Evolutionary conservation across 2,329 filamentous ascomycete species (phyloP), one percentile per base, ranked within the genome.

Genomic region (Pseudocercospora crystallina): DNA sequence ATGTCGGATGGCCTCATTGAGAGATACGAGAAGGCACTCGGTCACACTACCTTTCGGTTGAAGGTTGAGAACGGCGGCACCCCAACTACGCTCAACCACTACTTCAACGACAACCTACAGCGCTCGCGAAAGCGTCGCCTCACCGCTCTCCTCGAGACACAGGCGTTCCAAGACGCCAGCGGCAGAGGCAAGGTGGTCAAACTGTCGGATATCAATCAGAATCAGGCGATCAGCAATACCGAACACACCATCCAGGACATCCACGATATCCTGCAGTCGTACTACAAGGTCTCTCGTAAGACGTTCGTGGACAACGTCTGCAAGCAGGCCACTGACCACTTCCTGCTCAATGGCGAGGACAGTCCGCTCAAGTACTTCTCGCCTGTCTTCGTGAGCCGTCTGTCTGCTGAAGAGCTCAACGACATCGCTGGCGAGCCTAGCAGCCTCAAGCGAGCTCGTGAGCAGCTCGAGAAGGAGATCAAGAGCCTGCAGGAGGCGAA

Each of bases 291-390:
- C 1, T 74, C 82, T 0, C 73, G 72, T 10, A 80, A 80, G 60
- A 77, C 83, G 0, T 86, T 89, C 50, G 76, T 85, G 1, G 85
- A 89, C 57, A 77, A 73, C 2, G 65, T 89, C 1, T 82, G 75
- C 60, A 76, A 78, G 53, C 84, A 87, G 55, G 80, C 76, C 0
- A 70, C 80, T 1, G 76, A 80, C 37, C 68, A 82, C 59, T 73
- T 74, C 51, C 71, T 88, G 0, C 66, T 86, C 0, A 68, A 67
- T 1, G 76, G 78, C 0, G 61, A 73, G 0, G 56, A 72, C 0
- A 78, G 78, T 5, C 83, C 83, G 0, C 67, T 85, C 2, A 71
- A 67, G 8, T 66, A 81, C 0, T 76, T 88, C 37, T 77, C 72
- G 0, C 72, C 80, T 0, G 63, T 73, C 0, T 78, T 79, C 35